Base-by-base conservation (phyloP, 805 yeast genomes). In the Myxozyma lipomycoides region DNA sequence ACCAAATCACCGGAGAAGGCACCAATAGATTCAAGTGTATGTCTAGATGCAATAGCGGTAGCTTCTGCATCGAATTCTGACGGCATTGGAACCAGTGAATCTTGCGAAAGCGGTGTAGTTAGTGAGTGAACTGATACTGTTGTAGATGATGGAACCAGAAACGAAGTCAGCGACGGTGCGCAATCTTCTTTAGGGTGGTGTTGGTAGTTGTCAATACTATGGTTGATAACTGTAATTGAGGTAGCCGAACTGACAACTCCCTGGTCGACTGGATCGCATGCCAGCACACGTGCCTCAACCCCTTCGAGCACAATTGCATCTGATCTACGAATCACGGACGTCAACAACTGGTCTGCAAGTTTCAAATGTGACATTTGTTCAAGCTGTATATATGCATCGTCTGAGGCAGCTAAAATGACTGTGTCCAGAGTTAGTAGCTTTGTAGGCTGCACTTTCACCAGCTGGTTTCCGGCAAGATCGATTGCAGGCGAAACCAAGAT, bases 181-280 rank as follows among this genome's bases (percentile, higher is more conserved):
- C 34, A 2, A 21, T 18, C 18, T 41, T 38, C 36, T 44, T 4
- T 58, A 55, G 2, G 60, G 55, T 38, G 61, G 41, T 64, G 15
- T 61, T 39, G n/a, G 56, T 65, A 62, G 9, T 59, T 43, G 12
- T 48, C 49, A 22, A 32, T 37, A 6, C 37, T 43, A 35, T 55
- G 59, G 51, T 73, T 76, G 17, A 82, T 76, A 26, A 85, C 66
- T 2, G 81, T 75, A 2, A 86, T 67, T n/a, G 70, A 70, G 0
- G 91, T 81, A 1, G 43, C 30, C 1, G 67, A 64, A 1, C 56
- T 49, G 19, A 68, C 64, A 0, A 84, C 57, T 0, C 95, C 95
- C 63, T 86, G 95, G 38, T 76, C 78, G 1, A 79, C 73, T 0
- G 95, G 95, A 59, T 86, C 95, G 63, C 88, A 79, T 32, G 53